A percentile compares a stretch with the other conserved stretches of the same genome.
Evolutionary conservation across 139 green algal species (phyloP).

Genomic region (Chlorella ohadii): DNA sequence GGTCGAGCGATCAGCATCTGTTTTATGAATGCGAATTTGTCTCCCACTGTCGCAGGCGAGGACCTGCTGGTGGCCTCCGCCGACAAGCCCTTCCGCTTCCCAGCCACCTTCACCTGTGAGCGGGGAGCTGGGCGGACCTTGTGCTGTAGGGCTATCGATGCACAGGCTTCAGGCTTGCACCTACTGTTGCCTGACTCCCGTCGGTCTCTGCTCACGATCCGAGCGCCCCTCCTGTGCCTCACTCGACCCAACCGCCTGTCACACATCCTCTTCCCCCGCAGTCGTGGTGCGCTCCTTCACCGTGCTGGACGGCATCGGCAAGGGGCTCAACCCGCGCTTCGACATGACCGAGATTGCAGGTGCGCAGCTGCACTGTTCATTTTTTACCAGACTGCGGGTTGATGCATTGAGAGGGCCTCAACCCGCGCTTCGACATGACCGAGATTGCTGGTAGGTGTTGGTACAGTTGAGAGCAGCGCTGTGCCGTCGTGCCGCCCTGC

Average conservation of each 20-base stretch:
- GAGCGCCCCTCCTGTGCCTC: no score
- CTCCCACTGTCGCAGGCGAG: constrained; percentile 84
- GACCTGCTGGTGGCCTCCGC: constrained; percentile 93
- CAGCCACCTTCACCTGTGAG: constrained; percentile 98
- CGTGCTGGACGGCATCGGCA: constrained; percentile 98
- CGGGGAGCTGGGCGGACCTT: constrained; percentile 63
- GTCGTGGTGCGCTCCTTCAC: constrained; percentile 93
- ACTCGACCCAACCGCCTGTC: constrained; percentile 80
- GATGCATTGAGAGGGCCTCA: no score
- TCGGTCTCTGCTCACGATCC: no score
- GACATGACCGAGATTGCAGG: constrained; percentile 97
- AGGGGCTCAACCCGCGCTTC: constrained; percentile 93
- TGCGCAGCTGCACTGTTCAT: no score
- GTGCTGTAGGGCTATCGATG: no score
- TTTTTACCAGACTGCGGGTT: no score
- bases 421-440: constrained; percentile 97
- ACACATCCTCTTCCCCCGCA: constrained; percentile 92
- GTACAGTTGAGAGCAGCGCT: no score
- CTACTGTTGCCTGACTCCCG: no score
- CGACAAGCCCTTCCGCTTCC: constrained; percentile 99
- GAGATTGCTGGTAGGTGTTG: constrained; percentile 94
- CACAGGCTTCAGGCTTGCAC: no score
- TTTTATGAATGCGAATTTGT: no score
- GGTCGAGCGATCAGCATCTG: no score
- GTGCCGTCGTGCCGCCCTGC: no score